phyloP scores from a whole-genome alignment of 352 stramenopile species.

The Phytophthora cryptogea region DNA sequence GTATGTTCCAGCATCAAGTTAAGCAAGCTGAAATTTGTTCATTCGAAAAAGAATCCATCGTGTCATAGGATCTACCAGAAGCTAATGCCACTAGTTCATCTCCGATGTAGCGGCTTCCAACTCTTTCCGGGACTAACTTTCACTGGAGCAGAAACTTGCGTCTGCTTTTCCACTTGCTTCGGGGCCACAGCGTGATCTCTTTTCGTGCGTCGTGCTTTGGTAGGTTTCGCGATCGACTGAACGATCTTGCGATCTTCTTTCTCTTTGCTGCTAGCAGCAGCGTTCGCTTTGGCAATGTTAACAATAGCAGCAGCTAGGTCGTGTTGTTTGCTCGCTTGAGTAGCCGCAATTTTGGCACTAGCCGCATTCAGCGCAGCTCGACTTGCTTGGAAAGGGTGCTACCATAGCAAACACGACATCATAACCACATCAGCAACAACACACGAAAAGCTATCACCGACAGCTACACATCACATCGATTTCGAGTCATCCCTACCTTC shows the following conservation, averaged over 20 bases:
- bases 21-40: no score
- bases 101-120: slow-evolving; percentile 40
- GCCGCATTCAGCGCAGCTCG: slow-evolving; percentile 23
- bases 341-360: slow-evolving; percentile 16
- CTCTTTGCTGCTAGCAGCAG: slow-evolving; percentile 7
- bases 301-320: slow-evolving; percentile 36
- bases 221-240: not conserved
- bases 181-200: not conserved
- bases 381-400: slow-evolving; percentile 45
- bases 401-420: not conserved
- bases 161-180: not conserved
- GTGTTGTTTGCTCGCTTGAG: slow-evolving; percentile 26
- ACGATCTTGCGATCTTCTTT: not conserved
- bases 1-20: no score
- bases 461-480: not conserved
- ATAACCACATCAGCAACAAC: slow-evolving; percentile 1
- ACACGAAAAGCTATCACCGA: slow-evolving; percentile 1
- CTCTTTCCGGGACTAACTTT: slow-evolving; percentile 1
- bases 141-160: not conserved
- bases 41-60: no score
- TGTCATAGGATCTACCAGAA: not conserved
- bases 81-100: slow-evolving; percentile 1
- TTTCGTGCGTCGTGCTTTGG: slow-evolving; percentile 1
- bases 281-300: slow-evolving; percentile 30
- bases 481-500: slow-evolving; percentile 45